Evolutionary conservation across 108 stramenopile genomes (phyloP), one percentile per base, ranked within the genome.

Genomic region (Parietichytrium sp.): DNA sequence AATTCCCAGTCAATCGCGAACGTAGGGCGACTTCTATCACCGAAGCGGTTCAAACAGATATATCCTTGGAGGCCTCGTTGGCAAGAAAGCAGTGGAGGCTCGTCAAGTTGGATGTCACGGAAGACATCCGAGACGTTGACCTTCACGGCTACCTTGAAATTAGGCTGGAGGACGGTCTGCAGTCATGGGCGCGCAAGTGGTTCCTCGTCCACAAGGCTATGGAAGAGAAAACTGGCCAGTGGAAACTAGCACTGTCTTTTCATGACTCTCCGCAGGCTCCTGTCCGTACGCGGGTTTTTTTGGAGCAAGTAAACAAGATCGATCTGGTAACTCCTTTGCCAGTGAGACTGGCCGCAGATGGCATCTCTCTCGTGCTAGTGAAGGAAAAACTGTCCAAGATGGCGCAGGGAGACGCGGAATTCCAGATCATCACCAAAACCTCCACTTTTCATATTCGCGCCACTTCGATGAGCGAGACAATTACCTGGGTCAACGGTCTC

Each of bases 61-160:
- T 72, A 10, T 72, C 61, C 8, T 3, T 45, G 15, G 61, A 72
- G 42, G 61, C 61, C 20, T 33, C 45, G 16, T 25, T 72, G 2
- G 61, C 61, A 6, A 33, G 61, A 6, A 36, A 72, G 20, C 61
- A 72, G 42, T 45, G 23, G 15, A 33, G 61, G 15, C 61, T 45
- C 42, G 61, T 45, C 15, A 72, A 72, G 61, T n/a, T 72, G 13
- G 61, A 72, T 25, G 23, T 27, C n/a, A 72, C 61, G 7, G 61
- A 72, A 27, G 42, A 72, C 42, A 72, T 72, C 45, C 61, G 61
- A 33, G 61, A 72, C 61, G 45, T 72, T 72, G 61, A 72, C 20
- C 61, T 72, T 25, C 61, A 72, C 42, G 61, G 61, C 10, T 72
- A 72, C 33, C 10, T 72, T 33, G 61, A 72, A 27, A 72, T 45